Base-by-base conservation (phyloP, 352 stramenopile species). In the Pythium scleroteichum region DNA sequence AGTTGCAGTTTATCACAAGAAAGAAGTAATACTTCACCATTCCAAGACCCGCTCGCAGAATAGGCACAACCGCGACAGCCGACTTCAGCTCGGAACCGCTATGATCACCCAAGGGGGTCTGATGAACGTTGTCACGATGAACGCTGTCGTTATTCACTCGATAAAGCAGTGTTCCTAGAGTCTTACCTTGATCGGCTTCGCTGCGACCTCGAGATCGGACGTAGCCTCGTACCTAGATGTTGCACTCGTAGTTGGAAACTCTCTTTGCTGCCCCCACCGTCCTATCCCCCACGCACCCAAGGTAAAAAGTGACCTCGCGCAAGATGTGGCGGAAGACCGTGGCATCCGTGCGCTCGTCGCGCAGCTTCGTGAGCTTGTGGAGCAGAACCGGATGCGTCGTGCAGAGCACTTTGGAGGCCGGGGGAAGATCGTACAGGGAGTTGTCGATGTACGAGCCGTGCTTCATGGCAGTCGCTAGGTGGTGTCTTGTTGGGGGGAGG, bases 231-330 rank as follows among this genome's bases (percentile, higher is more conserved):
- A 95, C 49, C 86, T 95, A 45, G 27, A 22, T 24, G 23, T 40
- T 51, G 13, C 19, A 13, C 17, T 53, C n/a, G 19, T 29, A 26
- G n/a, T 4, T 51, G 3, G 6, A 17, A 39, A 27, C 9, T 33
- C 9, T 29, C 4, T 17, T 4, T 29, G 88, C 19, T 85, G 99
- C 60, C 90, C 93, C 19, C 99, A 72, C 19, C 26, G n/a, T 29
- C n/a, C n/a, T 24, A 13, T 9, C 19, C 13, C 16, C 20, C 87
- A 23, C 94, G 62, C 87, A 99, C 68, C 95, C 97, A 19, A 99
- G 76, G 68, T 99, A 98, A 64, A 98, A 99, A 26, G 97, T 99
- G 45, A 99, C 88, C 82, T 99, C 97, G 44, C 94, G 90, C 52
- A 99, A 76, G n/a, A 98, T 72, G 53, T 94, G 74, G 57, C 97